Evolutionary conservation across 2,329 filamentous ascomycete genomes (phyloP).

Genomic region (Aspergillus arachidicola): DNA sequence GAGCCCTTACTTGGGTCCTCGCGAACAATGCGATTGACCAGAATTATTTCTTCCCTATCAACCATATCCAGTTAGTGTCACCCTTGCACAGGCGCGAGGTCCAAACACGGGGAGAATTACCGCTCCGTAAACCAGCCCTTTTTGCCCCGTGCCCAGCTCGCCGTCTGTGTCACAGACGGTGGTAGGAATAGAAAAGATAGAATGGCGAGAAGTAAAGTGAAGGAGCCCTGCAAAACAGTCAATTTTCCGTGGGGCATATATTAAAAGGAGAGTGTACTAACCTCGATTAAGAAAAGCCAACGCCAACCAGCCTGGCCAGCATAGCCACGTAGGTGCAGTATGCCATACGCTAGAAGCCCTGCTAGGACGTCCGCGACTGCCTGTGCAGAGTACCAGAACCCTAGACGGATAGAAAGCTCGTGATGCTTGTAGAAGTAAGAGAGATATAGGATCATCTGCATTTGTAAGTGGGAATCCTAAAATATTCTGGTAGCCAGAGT

Average conservation of each 20-base stretch:
- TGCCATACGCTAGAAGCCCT: conserved; percentile 46
- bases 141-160: conserved; percentile 32
- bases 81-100: not conserved
- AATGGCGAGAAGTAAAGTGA: conserved; percentile 30
- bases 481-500: not conserved
- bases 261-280: conserved; percentile 31
- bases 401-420: conserved; percentile 59
- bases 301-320: conserved; percentile 36
- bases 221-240: conserved; percentile 18
- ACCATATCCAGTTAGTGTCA: not conserved
- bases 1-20: conserved; percentile 58
- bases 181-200: conserved; percentile 55
- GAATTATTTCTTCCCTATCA: conserved; percentile 63
- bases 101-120: conserved; percentile 7
- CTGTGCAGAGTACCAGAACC: conserved; percentile 29
- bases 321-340: conserved; percentile 38
- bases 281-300: conserved; percentile 40
- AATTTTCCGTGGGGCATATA: not conserved
- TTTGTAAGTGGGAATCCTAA: not conserved
- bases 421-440: conserved; percentile 71
- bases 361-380: conserved; percentile 49
- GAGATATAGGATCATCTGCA: conserved; percentile 53
- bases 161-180: conserved; percentile 62
- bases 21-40: conserved; percentile 62
- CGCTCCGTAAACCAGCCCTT: conserved; percentile 66